Conservation (phyloP, 441 rosid genomes). For the Croton setiger region DNA sequence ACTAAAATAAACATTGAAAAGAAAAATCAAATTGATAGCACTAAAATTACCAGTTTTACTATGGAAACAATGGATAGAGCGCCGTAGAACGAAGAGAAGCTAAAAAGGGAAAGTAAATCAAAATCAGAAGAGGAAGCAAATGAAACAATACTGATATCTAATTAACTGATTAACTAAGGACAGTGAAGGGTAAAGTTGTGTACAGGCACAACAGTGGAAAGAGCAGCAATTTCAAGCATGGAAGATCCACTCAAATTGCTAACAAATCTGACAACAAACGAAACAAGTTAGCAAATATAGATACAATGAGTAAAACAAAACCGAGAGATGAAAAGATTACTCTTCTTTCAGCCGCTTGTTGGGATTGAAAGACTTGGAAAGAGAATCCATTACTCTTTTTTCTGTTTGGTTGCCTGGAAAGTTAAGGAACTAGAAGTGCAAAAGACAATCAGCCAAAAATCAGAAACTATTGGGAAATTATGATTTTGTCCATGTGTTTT, state of each 20-base stretch:
- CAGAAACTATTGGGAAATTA: neutral
- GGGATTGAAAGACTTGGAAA: conserved; percentile 36
- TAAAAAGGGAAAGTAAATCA: conserved; percentile 21
- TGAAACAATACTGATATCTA: neutral
- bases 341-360: conserved; percentile 79
- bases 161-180: neutral
- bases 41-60: conserved; percentile 32
- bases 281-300: conserved; percentile 7
- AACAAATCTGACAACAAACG: conserved; percentile 47
- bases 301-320: neutral
- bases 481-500: too few relatives aligned
- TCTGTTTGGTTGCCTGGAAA: neutral
- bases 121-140: neutral
- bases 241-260: conserved; percentile 86
- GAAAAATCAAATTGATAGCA: neutral
- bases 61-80: conserved; percentile 38
- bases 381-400: conserved; percentile 28
- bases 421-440: neutral
- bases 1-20: neutral
- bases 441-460: neutral
- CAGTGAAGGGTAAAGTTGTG: conserved; percentile 9
- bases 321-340: conserved; percentile 29
- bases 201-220: conserved; percentile 62
- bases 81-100: conserved; percentile 62
- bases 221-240: conserved; percentile 61